phyloP scores from a whole-genome alignment of 2,329 filamentous ascomycete genomes.

The Colletotrichum sp. region DNA sequence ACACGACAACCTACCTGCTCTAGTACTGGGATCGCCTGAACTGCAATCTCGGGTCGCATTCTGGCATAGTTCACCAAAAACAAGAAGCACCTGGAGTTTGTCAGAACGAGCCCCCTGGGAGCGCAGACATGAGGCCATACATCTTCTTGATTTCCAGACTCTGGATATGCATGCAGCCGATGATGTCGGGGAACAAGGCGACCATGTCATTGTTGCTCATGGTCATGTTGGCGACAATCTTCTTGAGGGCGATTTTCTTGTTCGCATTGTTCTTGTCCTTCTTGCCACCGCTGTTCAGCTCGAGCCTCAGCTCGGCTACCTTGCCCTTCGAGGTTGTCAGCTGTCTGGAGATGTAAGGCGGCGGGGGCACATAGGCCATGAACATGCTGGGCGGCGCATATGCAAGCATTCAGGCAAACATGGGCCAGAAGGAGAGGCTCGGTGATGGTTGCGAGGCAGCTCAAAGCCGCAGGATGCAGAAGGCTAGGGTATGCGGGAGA shows the following conservation, averaged over 20 bases:
- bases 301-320: slow-evolving; percentile 93
- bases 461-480: neutral
- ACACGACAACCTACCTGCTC: slow-evolving; percentile 65
- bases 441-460: neutral
- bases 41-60: slow-evolving; percentile 89
- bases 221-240: slow-evolving; percentile 99
- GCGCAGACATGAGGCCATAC: slow-evolving; percentile 50
- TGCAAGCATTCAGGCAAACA: neutral
- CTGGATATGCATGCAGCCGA: slow-evolving; percentile 92
- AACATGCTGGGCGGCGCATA: slow-evolving; percentile 49
- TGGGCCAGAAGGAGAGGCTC: neutral
- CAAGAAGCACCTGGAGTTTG: slow-evolving; percentile 80
- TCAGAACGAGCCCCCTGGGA: neutral
- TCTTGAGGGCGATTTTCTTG: slow-evolving; percentile 98
- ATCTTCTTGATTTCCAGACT: slow-evolving; percentile 99
- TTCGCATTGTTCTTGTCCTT: slow-evolving; percentile 96
- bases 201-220: slow-evolving; percentile 99
- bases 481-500: neutral
- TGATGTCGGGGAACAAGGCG: slow-evolving; percentile 92
- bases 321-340: slow-evolving; percentile 84
- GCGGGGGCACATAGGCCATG: slow-evolving; percentile 55
- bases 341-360: slow-evolving; percentile 46
- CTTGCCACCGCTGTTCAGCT: slow-evolving; percentile 92
- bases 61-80: slow-evolving; percentile 97
- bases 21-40: slow-evolving; percentile 90